phyloP scores from a whole-genome alignment of 257 asterid genomes.

The Marsdenia floribunda region DNA sequence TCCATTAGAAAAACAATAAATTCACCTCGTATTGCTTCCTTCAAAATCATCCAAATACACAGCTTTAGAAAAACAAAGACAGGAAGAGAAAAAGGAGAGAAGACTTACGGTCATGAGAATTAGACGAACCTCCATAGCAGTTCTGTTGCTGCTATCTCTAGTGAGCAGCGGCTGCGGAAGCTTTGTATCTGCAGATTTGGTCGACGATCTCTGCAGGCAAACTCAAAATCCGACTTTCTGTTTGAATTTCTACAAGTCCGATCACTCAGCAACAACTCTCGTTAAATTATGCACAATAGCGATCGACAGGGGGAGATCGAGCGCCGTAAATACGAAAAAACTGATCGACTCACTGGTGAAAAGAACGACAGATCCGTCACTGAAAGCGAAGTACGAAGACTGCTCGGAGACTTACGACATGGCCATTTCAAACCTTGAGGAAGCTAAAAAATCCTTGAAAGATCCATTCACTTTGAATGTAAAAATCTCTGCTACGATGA shows the following conservation, averaged over 20 bases:
- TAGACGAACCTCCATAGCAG: no score
- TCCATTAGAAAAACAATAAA: no score
- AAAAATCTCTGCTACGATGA: neutral
- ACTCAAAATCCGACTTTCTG: neutral
- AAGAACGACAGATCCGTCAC: neutral
- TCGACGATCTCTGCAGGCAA: neutral
- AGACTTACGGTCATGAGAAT: no score
- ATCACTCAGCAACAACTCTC: neutral
- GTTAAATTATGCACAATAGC: neutral
- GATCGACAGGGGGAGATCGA: neutral
- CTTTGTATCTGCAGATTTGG: neutral
- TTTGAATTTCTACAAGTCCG: neutral
- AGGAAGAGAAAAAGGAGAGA: no score
- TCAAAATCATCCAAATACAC: no score
- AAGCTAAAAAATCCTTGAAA: neutral
- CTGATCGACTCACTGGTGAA: neutral
- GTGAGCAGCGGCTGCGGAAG: neutral
- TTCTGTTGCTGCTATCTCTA: neutral
- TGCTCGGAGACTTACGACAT: neutral
- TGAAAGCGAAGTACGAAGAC: neutral
- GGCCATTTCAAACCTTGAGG: neutral
- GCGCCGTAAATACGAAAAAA: neutral
- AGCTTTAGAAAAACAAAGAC: no score
- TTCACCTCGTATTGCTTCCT: no score
- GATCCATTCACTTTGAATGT: neutral